A percentile compares a stretch with the other conserved stretches of the same genome.
These are phyloP conservation scores for Aspergillus heteromorphus DNA, from an alignment of 495 filamentous ascomycete genomes.

Conservation along the genomic window DNA sequence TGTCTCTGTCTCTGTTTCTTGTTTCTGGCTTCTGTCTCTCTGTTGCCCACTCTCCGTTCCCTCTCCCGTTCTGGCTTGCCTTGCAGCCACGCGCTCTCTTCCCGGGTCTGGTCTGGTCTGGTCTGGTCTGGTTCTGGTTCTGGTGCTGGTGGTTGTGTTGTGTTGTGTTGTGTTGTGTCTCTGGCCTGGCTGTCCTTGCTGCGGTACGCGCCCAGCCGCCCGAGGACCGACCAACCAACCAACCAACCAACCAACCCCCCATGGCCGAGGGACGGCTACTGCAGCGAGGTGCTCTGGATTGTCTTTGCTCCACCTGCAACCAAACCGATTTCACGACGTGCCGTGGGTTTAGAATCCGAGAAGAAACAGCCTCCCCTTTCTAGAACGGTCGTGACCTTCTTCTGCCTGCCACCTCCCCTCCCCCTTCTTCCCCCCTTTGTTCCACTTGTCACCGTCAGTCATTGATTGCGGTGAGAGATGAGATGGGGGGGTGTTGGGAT, in stretches of 20 bases:
- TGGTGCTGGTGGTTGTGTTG: background rate
- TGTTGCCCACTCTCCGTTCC: background rate
- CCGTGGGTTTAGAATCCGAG: background rate
- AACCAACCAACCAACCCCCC: conserved; percentile 5
- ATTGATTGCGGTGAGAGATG: no score
- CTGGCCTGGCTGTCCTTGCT: conserved; percentile 3
- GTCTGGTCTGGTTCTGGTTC: background rate
- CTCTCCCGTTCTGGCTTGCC: background rate
- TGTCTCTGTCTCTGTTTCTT: conserved; percentile 3
- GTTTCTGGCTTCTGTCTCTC: background rate
- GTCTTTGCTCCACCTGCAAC: background rate
- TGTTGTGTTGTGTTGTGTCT: no score
- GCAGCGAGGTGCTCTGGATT: background rate
- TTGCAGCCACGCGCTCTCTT: background rate
- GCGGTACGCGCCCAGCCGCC: background rate
- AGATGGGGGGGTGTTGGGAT: background rate
- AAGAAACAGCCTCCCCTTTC: background rate
- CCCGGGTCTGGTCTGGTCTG: background rate
- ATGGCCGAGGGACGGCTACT: background rate
- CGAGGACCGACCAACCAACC: conserved; percentile 2
- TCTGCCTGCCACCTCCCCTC: background rate
- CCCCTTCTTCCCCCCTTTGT: background rate
- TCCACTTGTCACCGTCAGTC: background rate
- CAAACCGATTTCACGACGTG: background rate
- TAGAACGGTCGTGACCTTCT: background rate